Base-by-base conservation (phyloP, 202 grass and related monocot genomes). In the Hordeum pubiflorum region DNA sequence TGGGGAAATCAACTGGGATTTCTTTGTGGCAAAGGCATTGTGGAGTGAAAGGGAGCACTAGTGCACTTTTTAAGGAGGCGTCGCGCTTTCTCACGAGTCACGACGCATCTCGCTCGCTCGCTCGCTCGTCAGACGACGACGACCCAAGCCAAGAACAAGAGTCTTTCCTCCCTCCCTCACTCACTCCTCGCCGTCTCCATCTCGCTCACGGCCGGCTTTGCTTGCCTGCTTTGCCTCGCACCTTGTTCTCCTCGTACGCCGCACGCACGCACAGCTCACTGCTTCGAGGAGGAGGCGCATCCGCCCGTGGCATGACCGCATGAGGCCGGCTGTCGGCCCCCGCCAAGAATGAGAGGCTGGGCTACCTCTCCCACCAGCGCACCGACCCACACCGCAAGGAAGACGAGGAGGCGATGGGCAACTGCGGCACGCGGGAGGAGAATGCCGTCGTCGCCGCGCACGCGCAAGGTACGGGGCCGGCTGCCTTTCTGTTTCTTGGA, bases 371-470 rank as follows among this genome's bases (percentile, higher is more conserved):
- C 21, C 40, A 23, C 39, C 75, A 23, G 18, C 39, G 2, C 63
- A 57, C 34, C 29, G 9, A 43, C 31, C 66, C 29, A 57, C 50
- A 34, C n/a, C 67, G 33, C 67, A 21, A 79, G 27, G 18, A 67
- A 9, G 20, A n/a, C 44, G 63, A 41, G 17, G 67, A 79, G 83
- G 79, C 57, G 71, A 99, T 99, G 97, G 97, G 97, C 20, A 99
- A 99, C 78, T 99, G 97, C 75, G 97, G 92, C 79, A 96, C 97
- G 54, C 72, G 97, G 23, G 97, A 96, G 89, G 97, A 99, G 92
- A 96, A 99, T 90, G 97, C 92, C 84, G 97, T 99, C 85, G 97
- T 94, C 66, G 64, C 92, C 22, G 92, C 97, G 78, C 97, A 99
- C 57, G 90, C 92, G 79, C 92, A 99, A 91, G 91, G 97, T 99